Evolutionary conservation across 345 rosid species (phyloP).

Genomic region (Turnera subulata): DNA sequence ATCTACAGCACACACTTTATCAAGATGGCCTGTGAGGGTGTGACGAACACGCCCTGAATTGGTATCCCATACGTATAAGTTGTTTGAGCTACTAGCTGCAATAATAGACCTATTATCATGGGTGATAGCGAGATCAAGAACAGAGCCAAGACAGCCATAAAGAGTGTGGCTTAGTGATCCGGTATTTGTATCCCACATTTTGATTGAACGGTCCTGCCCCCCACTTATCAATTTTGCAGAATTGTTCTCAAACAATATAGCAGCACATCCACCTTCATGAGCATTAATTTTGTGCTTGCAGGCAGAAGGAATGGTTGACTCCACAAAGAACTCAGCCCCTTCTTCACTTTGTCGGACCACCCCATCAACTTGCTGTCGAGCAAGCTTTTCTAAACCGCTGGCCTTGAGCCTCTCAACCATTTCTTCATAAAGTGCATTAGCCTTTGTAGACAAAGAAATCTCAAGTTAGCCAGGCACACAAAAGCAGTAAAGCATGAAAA

Average conservation of each 20-base stretch:
- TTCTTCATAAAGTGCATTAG: constrained; percentile 86
- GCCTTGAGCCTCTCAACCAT: constrained; percentile 82
- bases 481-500: not conserved
- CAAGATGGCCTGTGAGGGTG: constrained; percentile 82
- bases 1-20: constrained; percentile 93
- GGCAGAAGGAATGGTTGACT: constrained; percentile 63
- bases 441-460: constrained; percentile 33
- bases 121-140: constrained; percentile 78
- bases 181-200: constrained; percentile 83
- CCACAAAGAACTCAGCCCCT: constrained; percentile 80
- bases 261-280: constrained; percentile 94
- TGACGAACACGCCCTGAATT: constrained; percentile 71
- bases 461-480: constrained; percentile 13
- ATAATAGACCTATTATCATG: constrained; percentile 77
- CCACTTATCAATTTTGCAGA: constrained; percentile 76
- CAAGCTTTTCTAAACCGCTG: constrained; percentile 82
- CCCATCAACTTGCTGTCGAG: constrained; percentile 93
- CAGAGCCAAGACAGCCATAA: constrained; percentile 79
- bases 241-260: constrained; percentile 70
- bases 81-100: constrained; percentile 96
- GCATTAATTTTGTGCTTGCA: constrained; percentile 77
- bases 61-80: constrained; percentile 89
- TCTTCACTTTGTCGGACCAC: constrained; percentile 86
- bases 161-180: constrained; percentile 65
- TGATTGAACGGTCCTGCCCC: constrained; percentile 79